Conservation (phyloP, 768 basidiomycete species). For the Leccinum uliginosum region DNA sequence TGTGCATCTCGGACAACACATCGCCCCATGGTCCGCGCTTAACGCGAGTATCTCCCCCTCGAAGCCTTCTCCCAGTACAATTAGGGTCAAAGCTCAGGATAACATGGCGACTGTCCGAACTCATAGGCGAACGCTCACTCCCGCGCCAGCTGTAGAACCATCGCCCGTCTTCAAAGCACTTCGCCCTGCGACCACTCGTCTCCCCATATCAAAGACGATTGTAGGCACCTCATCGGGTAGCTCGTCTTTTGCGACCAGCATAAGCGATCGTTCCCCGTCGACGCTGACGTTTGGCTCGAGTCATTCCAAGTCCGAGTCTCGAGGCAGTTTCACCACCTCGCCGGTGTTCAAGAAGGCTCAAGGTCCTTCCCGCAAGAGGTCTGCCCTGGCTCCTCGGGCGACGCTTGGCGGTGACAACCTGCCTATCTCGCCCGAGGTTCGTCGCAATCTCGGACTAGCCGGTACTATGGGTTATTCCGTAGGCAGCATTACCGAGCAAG, state of each 20-base stretch:
- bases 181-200: constrained; percentile 40
- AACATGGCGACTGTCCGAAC: constrained; percentile 23
- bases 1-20: constrained; percentile 47
- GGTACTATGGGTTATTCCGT: constrained; percentile 67
- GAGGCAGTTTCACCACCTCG: constrained; percentile 19
- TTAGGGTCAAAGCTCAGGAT: constrained; percentile 24
- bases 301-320: constrained; percentile 29
- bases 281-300: constrained; percentile 35
- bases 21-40: constrained; percentile 58
- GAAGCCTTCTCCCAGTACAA: constrained; percentile 26
- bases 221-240: constrained; percentile 23
- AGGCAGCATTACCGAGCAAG: constrained; percentile 41
- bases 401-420: constrained; percentile 22
- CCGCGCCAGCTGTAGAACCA: constrained; percentile 55
- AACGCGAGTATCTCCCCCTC: constrained; percentile 37
- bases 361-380: constrained; percentile 20
- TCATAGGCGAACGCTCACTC: constrained; percentile 54
- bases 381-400: constrained; percentile 19
- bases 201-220: constrained; percentile 15
- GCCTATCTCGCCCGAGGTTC: constrained; percentile 46
- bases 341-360: constrained; percentile 35
- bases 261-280: constrained; percentile 26
- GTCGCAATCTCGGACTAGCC: constrained; percentile 55
- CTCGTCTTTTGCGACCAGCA: constrained; percentile 23
- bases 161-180: constrained; percentile 57